Evolutionary conservation across 75 land plant genomes (phyloP).

Genomic region (Larix kaempferi): DNA sequence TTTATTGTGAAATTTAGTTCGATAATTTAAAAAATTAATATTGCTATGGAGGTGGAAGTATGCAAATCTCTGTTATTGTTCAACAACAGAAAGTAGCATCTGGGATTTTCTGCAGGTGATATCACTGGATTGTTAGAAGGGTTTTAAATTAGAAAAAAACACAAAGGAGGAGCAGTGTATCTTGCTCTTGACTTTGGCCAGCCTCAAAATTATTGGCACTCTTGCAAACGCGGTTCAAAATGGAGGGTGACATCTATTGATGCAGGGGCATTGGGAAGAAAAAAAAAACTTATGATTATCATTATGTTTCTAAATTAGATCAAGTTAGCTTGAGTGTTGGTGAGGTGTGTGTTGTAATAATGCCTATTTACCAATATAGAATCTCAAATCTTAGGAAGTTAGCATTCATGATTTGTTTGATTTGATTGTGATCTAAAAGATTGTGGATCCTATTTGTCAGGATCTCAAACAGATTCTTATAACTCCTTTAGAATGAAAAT

Average conservation of each 20-base stretch:
- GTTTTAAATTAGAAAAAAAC: conserved; percentile 5
- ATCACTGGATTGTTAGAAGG: conserved; percentile 11
- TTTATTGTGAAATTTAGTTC: conserved; percentile 6
- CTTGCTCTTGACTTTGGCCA: not conserved
- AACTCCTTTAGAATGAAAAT: too few relatives aligned
- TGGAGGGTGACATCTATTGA: not conserved
- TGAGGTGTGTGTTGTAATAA: too few relatives aligned
- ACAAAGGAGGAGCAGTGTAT: not conserved
- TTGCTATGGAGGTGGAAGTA: conserved; percentile 5
- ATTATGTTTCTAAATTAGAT: too few relatives aligned
- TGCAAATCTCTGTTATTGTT: not conserved
- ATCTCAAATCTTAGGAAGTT: too few relatives aligned
- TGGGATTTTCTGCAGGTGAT: conserved; percentile 11
- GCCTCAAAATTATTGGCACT: not conserved
- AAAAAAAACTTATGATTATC: too few relatives aligned
- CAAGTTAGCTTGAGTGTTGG: too few relatives aligned
- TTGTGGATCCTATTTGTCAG: too few relatives aligned
- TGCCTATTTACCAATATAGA: too few relatives aligned
- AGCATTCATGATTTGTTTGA: too few relatives aligned
- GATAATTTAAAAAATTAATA: conserved; percentile 6
- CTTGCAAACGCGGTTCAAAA: not conserved
- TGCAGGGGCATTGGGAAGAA: too few relatives aligned
- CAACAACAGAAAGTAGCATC: conserved; percentile 5
- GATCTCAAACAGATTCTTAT: too few relatives aligned
- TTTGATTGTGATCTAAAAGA: too few relatives aligned